These are phyloP conservation scores for Verticillium longisporum DNA, from an alignment of 2,329 filamentous ascomycete genomes.

Conservation along the genomic window DNA sequence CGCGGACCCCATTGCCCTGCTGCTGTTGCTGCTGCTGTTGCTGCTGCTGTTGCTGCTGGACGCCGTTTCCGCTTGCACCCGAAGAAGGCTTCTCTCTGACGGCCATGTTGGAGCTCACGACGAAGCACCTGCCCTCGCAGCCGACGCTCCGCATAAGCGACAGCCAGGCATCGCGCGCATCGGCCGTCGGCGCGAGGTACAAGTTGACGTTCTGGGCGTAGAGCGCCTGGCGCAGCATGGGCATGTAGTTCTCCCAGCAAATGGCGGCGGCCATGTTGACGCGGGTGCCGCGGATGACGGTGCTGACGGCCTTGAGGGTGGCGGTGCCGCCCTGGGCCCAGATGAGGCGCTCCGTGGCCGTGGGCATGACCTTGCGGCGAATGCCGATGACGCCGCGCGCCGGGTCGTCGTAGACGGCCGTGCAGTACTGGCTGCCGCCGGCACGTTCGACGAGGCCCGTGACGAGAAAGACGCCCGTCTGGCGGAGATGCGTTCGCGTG, in stretches of 20 bases:
- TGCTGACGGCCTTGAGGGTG: conserved; percentile 73
- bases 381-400: conserved; percentile 69
- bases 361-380: conserved; percentile 88
- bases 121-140: conserved; percentile 76
- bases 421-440: conserved; percentile 79
- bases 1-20: not conserved
- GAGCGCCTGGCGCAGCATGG: conserved; percentile 71
- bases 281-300: conserved; percentile 69
- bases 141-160: conserved; percentile 76
- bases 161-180: conserved; percentile 76
- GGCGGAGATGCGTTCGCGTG: conserved; percentile 68
- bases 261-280: conserved; percentile 82
- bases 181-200: conserved; percentile 86
- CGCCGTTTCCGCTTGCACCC: not conserved
- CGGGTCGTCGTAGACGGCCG: conserved; percentile 76
- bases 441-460: conserved; percentile 73
- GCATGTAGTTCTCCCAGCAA: conserved; percentile 98
- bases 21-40: too few species aligned
- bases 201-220: conserved; percentile 90
- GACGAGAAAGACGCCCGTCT: conserved; percentile 77
- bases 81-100: conserved; percentile 34
- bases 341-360: conserved; percentile 72
- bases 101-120: conserved; percentile 81
- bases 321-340: conserved; percentile 82
- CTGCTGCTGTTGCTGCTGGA: conserved; percentile 23